Percentiles rank a stretch among this genome's conserved stretches.
phyloP scores from a whole-genome alignment of 495 filamentous ascomycete genomes.

The Neurospora cerealis region DNA sequence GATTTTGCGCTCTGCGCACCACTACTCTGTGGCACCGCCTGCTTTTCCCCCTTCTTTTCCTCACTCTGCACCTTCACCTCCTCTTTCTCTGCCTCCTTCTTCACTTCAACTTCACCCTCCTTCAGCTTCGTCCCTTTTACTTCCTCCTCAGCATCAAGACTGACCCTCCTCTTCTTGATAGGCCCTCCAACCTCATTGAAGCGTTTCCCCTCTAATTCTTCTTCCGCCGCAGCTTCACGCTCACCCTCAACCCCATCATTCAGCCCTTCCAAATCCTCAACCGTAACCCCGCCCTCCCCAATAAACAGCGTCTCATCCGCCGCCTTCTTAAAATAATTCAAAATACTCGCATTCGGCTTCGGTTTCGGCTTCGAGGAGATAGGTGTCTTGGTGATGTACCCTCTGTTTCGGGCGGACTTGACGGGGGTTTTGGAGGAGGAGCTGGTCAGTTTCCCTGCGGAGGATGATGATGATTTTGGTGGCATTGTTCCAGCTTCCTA shows the following conservation, averaged over 20 bases:
- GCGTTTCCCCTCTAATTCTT: slow-evolving; percentile 8
- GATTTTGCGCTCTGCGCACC: neutral
- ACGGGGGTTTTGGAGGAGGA: neutral
- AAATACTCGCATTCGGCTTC: slow-evolving; percentile 58
- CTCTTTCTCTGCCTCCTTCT: neutral
- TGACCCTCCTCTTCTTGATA: slow-evolving; percentile 37
- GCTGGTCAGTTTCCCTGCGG: neutral
- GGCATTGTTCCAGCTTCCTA: neutral
- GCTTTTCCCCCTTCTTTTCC: neutral
- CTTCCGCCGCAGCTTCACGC: neutral
- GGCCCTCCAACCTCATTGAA: slow-evolving; percentile 41
- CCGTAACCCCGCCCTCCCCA: neutral
- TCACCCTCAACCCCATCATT: neutral
- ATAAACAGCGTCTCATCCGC: slow-evolving; percentile 34
- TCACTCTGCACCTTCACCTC: neutral
- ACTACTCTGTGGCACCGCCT: neutral
- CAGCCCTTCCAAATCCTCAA: neutral
- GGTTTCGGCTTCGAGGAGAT: slow-evolving; percentile 17
- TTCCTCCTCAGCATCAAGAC: neutral
- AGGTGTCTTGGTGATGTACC: neutral
- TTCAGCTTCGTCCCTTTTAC: neutral
- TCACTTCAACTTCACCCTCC: neutral
- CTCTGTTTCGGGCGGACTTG: neutral
- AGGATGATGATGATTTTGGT: neutral
- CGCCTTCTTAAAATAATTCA: slow-evolving; percentile 74